Evolutionary conservation across 805 yeast genomes (phyloP).

Genomic region (Myxozyma neotropica): DNA sequence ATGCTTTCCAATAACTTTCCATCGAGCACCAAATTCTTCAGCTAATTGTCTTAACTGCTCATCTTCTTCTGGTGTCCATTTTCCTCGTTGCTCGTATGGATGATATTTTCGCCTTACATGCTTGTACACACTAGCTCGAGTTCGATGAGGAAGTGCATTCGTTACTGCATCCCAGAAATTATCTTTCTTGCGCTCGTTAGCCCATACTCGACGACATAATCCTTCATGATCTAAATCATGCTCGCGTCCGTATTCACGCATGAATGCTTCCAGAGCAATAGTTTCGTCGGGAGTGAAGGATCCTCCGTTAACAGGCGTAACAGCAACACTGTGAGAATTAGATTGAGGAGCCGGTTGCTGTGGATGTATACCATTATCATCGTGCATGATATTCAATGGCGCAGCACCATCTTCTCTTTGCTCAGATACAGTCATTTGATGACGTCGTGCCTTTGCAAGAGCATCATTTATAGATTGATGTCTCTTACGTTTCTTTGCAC

Average conservation of each 20-base stretch:
- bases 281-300: slow-evolving; percentile 66
- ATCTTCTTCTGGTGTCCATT: slow-evolving; percentile 87
- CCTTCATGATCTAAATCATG: slow-evolving; percentile 65
- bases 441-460: neutral
- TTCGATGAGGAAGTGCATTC: slow-evolving; percentile 77
- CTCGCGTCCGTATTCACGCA: slow-evolving; percentile 66
- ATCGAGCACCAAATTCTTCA: slow-evolving; percentile 71
- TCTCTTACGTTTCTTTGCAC: slow-evolving; percentile 5
- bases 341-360: neutral
- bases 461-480: neutral
- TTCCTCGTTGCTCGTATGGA: slow-evolving; percentile 82
- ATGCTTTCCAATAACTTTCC: slow-evolving; percentile 80
- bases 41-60: slow-evolving; percentile 63
- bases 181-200: slow-evolving; percentile 80
- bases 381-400: neutral
- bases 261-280: slow-evolving; percentile 70
- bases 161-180: slow-evolving; percentile 86
- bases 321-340: neutral
- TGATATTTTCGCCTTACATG: slow-evolving; percentile 91
- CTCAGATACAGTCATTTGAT: neutral
- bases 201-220: slow-evolving; percentile 85
- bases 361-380: neutral
- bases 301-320: slow-evolving; percentile 36
- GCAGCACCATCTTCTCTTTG: neutral
- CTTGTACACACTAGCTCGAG: slow-evolving; percentile 87